A percentile compares a stretch with the other conserved stretches of the same genome.
These are phyloP conservation scores for Cladophialophora carrionii DNA, from an alignment of 2,329 filamentous ascomycete species.

Conservation along the genomic window DNA sequence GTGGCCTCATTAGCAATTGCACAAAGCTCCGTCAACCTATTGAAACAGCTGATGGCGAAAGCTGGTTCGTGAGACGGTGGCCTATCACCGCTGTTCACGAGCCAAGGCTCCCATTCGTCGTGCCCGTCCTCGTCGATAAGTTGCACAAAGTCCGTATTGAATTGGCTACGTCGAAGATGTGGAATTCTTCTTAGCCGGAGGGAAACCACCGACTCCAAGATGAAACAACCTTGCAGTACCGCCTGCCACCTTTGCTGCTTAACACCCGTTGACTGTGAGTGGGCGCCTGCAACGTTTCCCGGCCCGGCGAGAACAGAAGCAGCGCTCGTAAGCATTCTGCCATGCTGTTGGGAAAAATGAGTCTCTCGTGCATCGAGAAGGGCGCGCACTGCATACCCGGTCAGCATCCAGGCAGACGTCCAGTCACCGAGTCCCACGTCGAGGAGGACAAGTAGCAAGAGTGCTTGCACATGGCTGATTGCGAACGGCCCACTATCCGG, in stretches of 20 bases:
- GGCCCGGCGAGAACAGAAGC: background rate
- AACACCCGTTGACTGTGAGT: conserved; percentile 28
- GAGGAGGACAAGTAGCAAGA: conserved; percentile 53
- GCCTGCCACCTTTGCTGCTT: conserved; percentile 45
- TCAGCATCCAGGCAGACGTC: conserved; percentile 58
- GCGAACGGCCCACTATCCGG: conserved; percentile 47
- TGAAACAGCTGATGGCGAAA: conserved; percentile 58
- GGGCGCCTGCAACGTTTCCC: background rate
- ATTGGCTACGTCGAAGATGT: conserved; percentile 48
- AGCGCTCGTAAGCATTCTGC: background rate
- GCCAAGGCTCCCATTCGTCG: conserved; percentile 77
- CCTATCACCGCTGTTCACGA: conserved; percentile 49
- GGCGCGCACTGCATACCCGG: conserved; percentile 57
- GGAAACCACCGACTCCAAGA: conserved; percentile 58
- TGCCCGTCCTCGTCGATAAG: conserved; percentile 66
- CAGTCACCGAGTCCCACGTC: conserved; percentile 54
- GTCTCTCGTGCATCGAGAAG: conserved; percentile 43
- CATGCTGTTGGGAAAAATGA: background rate
- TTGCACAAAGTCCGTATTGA: conserved; percentile 43
- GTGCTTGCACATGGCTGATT: conserved; percentile 50
- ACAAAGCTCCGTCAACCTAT: conserved; percentile 51
- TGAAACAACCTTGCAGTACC: conserved; percentile 56
- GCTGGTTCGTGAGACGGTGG: conserved; percentile 45
- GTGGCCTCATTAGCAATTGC: conserved; percentile 30
- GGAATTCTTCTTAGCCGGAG: conserved; percentile 51